phyloP scores from a whole-genome alignment of 305 asterid species.

The Salvia sclarea region DNA sequence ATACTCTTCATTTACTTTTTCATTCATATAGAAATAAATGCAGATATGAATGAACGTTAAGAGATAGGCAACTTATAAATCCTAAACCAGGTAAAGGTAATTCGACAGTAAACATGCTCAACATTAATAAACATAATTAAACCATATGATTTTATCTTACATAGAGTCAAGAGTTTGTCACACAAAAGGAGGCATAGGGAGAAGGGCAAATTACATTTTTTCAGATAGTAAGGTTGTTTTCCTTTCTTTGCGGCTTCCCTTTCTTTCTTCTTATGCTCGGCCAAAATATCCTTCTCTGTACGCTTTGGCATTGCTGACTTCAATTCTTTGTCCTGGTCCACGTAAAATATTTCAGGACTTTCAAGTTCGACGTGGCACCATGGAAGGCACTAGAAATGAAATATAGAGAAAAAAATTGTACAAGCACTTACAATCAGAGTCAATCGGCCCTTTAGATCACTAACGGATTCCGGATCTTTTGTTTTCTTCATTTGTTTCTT shows the following conservation, averaged over 20 bases:
- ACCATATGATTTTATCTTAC: background rate
- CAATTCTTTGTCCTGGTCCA: constrained; percentile 66
- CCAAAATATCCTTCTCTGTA: constrained; percentile 65
- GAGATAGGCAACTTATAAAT: background rate
- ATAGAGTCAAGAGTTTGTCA: background rate
- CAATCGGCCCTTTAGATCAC: constrained; percentile 58
- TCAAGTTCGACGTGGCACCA: background rate
- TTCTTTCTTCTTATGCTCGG: constrained; percentile 93
- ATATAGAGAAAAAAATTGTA: constrained; percentile 19
- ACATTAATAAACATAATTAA: background rate
- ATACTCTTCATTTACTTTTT: background rate
- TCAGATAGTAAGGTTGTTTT: constrained; percentile 83
- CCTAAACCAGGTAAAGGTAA: background rate
- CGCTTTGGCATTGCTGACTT: constrained; percentile 62
- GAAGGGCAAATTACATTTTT: constrained; percentile 52
- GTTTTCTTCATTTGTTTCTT: constrained; percentile 73
- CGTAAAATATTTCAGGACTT: constrained; percentile 14
- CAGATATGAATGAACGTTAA: background rate
- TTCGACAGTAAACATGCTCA: no score
- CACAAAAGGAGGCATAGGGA: constrained; percentile 17
- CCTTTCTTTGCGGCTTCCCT: constrained; percentile 94
- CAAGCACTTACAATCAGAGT: constrained; percentile 62
- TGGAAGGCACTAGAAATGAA: constrained; percentile 6
- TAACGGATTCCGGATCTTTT: constrained; percentile 57
- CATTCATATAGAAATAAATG: background rate